phyloP scores from a whole-genome alignment of 1,284 basidiomycete species.

The Sutorius eximius region DNA sequence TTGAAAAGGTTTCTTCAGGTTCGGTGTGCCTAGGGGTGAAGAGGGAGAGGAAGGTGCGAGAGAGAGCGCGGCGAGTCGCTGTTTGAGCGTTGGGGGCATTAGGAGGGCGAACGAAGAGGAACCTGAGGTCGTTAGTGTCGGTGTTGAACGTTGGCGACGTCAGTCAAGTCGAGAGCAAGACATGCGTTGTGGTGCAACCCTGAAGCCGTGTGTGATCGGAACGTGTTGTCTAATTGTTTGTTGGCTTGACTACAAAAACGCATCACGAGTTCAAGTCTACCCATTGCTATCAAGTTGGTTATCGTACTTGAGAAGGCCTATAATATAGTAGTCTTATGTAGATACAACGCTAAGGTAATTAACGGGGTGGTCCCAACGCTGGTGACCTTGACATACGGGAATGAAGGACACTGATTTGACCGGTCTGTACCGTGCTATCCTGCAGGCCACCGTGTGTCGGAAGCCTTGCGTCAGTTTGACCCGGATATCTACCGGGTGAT shows the following conservation, averaged over 20 bases:
- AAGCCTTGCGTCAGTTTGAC: too few relatives aligned
- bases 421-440: too few relatives aligned
- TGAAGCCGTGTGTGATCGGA: slow-evolving; percentile 1
- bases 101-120: not conserved
- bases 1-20: slow-evolving; percentile 36
- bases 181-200: slow-evolving; percentile 7
- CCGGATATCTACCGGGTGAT: too few relatives aligned
- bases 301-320: too few relatives aligned
- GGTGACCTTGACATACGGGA: too few relatives aligned
- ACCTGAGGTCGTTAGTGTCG: not conserved
- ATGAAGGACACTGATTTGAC: too few relatives aligned
- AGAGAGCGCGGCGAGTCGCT: slow-evolving; percentile 58
- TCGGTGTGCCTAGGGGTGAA: slow-evolving; percentile 35
- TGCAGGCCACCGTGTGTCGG: too few relatives aligned
- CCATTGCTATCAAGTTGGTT: too few relatives aligned
- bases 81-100: slow-evolving; percentile 50
- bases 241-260: slow-evolving; percentile 4
- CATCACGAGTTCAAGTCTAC: too few relatives aligned
- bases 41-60: slow-evolving; percentile 47
- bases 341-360: too few relatives aligned
- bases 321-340: too few relatives aligned
- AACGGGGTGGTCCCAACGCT: too few relatives aligned
- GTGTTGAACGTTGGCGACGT: not conserved
- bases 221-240: slow-evolving; percentile 7
- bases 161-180: not conserved